phyloP scores from a whole-genome alignment of 352 stramenopile genomes.

The Aphanomyces invadans region DNA sequence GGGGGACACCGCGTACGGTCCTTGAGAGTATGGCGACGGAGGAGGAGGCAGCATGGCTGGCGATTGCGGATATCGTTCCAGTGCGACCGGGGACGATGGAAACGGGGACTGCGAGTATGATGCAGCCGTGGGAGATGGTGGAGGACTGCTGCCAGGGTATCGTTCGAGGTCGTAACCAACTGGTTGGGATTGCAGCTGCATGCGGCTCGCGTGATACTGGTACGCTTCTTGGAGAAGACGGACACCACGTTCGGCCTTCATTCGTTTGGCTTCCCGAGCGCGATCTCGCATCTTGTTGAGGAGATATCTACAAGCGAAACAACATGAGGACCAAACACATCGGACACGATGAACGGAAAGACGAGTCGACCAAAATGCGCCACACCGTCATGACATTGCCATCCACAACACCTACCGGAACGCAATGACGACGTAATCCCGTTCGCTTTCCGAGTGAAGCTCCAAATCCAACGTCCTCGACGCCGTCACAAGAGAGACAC shows the following conservation, averaged over 20 bases:
- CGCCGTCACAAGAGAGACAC: constrained; percentile 64
- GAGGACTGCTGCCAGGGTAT: not conserved
- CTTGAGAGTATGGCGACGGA: not conserved
- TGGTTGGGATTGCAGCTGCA: constrained; percentile 9
- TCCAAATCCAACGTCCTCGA: constrained; percentile 70
- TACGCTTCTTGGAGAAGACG: constrained; percentile 58
- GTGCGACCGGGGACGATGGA: not conserved
- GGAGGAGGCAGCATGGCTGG: not conserved
- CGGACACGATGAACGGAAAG: not conserved
- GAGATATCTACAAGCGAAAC: constrained; percentile 35
- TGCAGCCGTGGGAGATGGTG: not conserved
- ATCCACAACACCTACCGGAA: constrained; percentile 33
- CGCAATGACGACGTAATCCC: constrained; percentile 82
- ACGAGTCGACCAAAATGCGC: not conserved
- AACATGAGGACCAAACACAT: not conserved
- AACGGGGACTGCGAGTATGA: not conserved
- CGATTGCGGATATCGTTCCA: constrained; percentile 2
- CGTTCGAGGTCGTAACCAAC: constrained; percentile 12
- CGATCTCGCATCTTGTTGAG: constrained; percentile 82
- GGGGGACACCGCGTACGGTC: not conserved
- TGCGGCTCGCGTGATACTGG: constrained; percentile 6
- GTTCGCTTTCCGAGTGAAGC: constrained; percentile 54
- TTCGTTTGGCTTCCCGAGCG: constrained; percentile 59
- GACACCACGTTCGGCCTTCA: constrained; percentile 68
- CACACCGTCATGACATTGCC: not conserved